Base-by-base conservation (phyloP, 768 basidiomycete species). In the Phanerochaete carnosa region DNA sequence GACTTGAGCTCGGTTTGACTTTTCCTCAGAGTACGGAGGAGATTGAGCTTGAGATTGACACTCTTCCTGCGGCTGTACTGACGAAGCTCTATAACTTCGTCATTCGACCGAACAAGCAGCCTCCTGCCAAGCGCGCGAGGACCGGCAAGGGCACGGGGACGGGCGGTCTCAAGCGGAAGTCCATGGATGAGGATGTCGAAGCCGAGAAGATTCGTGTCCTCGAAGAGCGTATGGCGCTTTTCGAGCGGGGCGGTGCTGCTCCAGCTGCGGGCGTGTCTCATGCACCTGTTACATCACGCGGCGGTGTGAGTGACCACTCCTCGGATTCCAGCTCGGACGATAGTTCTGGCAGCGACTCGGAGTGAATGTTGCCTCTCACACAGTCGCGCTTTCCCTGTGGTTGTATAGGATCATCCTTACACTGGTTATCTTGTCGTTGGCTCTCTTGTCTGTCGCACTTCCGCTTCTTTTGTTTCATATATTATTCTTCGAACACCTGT, bases 11-110 rank as follows among this genome's bases (percentile, higher is more conserved):
- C n/a, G 30, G 7, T 29, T 3, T 29, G 15, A n/a, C 3, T 5
- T n/a, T 64, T 50, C 25, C 57, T 28, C 77, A 94, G 92, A 94
- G 92, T 74, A 91, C 90, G 49, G 94, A 98, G 74, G 97, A 99
- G 78, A 98, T 99, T 69, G 97, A 99, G 74, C 85, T 99, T 45
- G 97, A 99, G 75, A 98, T 99, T 69, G 97, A 98, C 70, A 79
- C 86, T 43, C 79, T 99, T 32, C 95, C 97, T 52, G 80, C 91
- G 7, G 74, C 83, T 30, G 95, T 97, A 47, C 84, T 98, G 56
- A 90, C 90, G 56, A 93, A 94, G 75, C 82, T 99, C 29, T 99
- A 98, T 80, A 95, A 96, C 75, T 94, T 92, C 70, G 96, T 98
- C 65, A 80, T 96, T 59, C 87, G 90, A 11, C 92, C 92, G 0